Conservation (phyloP, 139 green algal species). For the Asterochloris sp. region DNA sequence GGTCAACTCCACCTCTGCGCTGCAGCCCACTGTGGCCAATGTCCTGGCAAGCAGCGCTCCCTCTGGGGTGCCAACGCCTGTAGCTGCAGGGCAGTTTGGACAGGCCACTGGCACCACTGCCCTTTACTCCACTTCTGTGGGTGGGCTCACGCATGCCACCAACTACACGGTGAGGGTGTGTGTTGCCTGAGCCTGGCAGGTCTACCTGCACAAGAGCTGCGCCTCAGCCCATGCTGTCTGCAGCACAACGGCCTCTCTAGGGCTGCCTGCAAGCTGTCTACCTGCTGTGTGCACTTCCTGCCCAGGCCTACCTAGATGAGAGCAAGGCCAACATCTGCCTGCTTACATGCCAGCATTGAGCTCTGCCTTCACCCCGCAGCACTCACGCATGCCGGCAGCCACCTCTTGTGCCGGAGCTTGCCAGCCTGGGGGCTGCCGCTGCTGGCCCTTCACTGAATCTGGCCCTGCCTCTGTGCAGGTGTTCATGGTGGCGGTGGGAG, state of each 20-base stretch:
- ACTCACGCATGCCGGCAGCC: neutral
- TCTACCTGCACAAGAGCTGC: neutral
- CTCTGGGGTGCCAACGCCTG: neutral
- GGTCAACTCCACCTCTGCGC: too few relatives aligned
- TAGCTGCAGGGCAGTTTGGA: neutral
- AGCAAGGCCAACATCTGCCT: neutral
- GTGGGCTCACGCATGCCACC: constrained; percentile 2
- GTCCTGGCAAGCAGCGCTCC: neutral
- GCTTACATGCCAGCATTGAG: too few relatives aligned
- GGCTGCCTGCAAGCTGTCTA: neutral
- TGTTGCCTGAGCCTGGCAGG: neutral
- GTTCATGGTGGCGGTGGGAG: constrained; percentile 6
- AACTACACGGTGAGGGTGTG: constrained; percentile 17
- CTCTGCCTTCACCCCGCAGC: neutral
- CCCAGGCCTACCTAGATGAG: neutral
- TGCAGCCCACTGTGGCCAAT: neutral
- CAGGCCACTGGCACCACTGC: neutral
- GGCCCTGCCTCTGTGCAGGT: neutral
- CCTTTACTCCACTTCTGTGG: neutral
- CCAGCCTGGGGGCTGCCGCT: neutral
- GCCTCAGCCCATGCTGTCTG: too few relatives aligned
- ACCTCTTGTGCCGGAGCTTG: neutral
- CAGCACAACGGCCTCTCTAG: neutral
- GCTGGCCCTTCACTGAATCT: too few relatives aligned
- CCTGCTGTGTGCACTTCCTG: neutral